Evolutionary conservation across 2,329 filamentous ascomycete species (phyloP).

Genomic region (Fusarium decemcellulare): DNA sequence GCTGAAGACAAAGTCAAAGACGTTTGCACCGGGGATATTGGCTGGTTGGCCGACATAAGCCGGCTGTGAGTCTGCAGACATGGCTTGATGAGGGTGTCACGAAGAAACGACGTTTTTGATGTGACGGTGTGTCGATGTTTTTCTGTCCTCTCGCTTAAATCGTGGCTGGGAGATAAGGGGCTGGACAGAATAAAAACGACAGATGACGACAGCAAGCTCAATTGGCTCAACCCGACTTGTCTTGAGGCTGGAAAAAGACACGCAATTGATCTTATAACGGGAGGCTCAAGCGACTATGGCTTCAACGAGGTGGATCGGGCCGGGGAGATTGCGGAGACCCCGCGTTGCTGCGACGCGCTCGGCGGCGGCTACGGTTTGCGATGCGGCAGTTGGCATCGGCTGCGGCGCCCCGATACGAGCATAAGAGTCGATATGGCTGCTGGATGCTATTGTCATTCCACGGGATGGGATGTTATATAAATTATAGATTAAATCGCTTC

Average conservation of each 20-base stretch:
- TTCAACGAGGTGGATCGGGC: slow-evolving; percentile 9
- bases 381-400: slow-evolving; percentile 39
- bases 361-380: not conserved
- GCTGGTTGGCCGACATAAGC: slow-evolving; percentile 37
- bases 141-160: slow-evolving; percentile 12
- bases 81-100: slow-evolving; percentile 2
- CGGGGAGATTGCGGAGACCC: slow-evolving; percentile 42
- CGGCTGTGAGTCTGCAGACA: slow-evolving; percentile 31
- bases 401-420: slow-evolving; percentile 19
- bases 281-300: slow-evolving; percentile 23
- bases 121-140: not conserved
- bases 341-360: slow-evolving; percentile 12
- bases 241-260: too few species aligned
- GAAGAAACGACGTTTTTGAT: not conserved
- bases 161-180: slow-evolving; percentile 17
- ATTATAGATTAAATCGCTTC: not conserved
- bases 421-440: not conserved
- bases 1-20: slow-evolving; percentile 56
- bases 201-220: not conserved
- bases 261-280: slow-evolving; percentile 19
- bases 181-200: not conserved
- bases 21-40: slow-evolving; percentile 43
- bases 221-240: not conserved
- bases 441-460: not conserved
- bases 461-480: not conserved